Base-by-base conservation (phyloP, 2,329 filamentous ascomycete species). In the Hansfordia pulvinata region DNA sequence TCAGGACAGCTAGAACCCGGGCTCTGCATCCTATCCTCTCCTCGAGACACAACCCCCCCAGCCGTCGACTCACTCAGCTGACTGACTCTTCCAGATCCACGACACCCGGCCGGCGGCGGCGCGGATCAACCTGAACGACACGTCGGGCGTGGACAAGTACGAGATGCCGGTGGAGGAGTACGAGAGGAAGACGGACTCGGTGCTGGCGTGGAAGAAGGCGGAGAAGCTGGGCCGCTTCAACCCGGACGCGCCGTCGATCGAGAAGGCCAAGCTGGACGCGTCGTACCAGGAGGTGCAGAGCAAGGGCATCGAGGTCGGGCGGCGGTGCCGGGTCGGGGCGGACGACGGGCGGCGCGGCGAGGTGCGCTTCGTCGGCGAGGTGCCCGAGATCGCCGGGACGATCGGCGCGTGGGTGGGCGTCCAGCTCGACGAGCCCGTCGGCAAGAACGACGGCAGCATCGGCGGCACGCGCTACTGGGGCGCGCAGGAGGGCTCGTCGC, bases 221-320 rank as follows among this genome's bases (percentile, higher is more conserved):
- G 76, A 93, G 52, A 86, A 92, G 50, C 70, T 96, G n/a, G 90
- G 90, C 26, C 82, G 90, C 19, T 98, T 98, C 54, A 84, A 96
- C 47, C 90, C 90, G 9, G 65, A 77, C 40, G 83, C 85, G 6
- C 74, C 80, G 11, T 71, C 64, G 33, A 69, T 79, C 13, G 76
- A 85, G 47, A 64, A 82, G 46, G 69, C 81, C 35, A 81, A 81
- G 49, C 59, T 80, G 30, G 64, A 69, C 10, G 75, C 76, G 20
- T 65, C 76, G 21, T 64, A 75, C 37, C 68, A 69, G 30, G 83
- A 92, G 44, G 62, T 93, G 36, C 58, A 66, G 36, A 64, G 68
- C 29, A 71, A 76, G 49, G 75, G 77, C 54, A 77, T 81, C 37
- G 58, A 53, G 27, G 61, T 68, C 8, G 75, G 73, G 20, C 66